A percentile compares a stretch with the other conserved stretches of the same genome.
These are phyloP conservation scores for Chytriomyces sp. DNA, from an alignment of 192 early-diverging fungal species.

Conservation along the genomic window DNA sequence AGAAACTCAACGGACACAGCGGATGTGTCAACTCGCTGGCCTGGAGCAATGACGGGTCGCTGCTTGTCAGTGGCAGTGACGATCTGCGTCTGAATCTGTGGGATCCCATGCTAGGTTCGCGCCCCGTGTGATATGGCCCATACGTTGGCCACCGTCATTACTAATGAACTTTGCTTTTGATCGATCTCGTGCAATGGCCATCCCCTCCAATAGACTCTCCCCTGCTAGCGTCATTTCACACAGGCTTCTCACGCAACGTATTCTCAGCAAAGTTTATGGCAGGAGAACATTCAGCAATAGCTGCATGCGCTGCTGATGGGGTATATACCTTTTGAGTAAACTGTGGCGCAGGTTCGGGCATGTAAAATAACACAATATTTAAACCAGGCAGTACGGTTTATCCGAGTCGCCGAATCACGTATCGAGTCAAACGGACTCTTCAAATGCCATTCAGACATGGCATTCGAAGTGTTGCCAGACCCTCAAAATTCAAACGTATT, in stretches of 20 bases:
- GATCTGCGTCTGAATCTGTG: constrained; percentile 26
- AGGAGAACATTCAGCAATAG: constrained; percentile 7
- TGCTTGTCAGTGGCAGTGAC: constrained; percentile 24
- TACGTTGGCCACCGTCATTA: no score
- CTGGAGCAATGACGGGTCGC: constrained; percentile 21
- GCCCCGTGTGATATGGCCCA: no score
- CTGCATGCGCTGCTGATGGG: constrained; percentile 20
- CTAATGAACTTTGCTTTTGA: no score
- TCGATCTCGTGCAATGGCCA: not conserved
- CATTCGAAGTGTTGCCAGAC: constrained; percentile 30
- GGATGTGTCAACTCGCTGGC: constrained; percentile 32
- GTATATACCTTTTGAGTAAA: not conserved
- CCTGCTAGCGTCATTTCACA: not conserved
- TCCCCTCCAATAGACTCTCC: not conserved
- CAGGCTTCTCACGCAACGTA: constrained; percentile 19
- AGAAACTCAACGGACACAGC: constrained; percentile 18
- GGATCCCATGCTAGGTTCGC: constrained; percentile 7
- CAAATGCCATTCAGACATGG: constrained; percentile 31
- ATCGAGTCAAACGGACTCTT: constrained; percentile 20
- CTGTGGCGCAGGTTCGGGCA: no score
- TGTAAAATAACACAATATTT: not conserved
- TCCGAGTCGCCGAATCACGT: not conserved
- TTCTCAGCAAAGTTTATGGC: constrained; percentile 32
- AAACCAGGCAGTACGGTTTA: constrained; percentile 12
- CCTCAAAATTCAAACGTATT: constrained; percentile 27